These are phyloP conservation scores for Simplicillium aogashimaense DNA, from an alignment of 2,329 filamentous ascomycete genomes.

Conservation along the genomic window DNA sequence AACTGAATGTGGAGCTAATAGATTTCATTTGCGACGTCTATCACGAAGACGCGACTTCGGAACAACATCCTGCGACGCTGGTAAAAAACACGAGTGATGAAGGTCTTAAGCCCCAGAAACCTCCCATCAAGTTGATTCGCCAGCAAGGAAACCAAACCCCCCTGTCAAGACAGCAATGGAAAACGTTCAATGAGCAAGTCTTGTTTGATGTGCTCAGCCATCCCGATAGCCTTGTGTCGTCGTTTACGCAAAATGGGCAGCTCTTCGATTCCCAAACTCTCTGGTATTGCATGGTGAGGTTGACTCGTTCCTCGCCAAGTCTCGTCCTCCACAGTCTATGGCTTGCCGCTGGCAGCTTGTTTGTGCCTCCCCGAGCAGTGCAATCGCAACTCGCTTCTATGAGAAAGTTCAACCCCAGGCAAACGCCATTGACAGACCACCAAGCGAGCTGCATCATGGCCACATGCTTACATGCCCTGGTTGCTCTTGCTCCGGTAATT, in stretches of 20 bases:
- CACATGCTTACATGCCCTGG: conserved; percentile 52
- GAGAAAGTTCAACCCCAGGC: conserved; percentile 16
- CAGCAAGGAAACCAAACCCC: background rate
- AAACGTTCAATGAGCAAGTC: conserved; percentile 52
- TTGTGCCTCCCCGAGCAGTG: conserved; percentile 39
- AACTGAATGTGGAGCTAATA: conserved; percentile 43
- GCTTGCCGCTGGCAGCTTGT: conserved; percentile 49
- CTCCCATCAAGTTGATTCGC: conserved; percentile 4
- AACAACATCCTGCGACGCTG: conserved; percentile 33
- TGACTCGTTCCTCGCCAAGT: conserved; percentile 46
- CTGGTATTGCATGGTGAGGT: conserved; percentile 53
- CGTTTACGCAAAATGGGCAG: conserved; percentile 43
- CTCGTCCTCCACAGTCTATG: conserved; percentile 56
- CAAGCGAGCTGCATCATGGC: conserved; percentile 46
- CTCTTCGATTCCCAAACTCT: conserved; percentile 50
- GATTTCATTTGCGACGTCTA: conserved; percentile 52
- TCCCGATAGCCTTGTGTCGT: conserved; percentile 41
- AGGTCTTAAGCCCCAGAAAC: conserved; percentile 5
- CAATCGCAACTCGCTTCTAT: conserved; percentile 18
- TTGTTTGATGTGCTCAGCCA: conserved; percentile 54
- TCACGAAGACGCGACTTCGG: conserved; percentile 43
- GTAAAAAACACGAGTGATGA: conserved; percentile 13
- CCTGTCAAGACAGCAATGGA: conserved; percentile 36
- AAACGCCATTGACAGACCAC: conserved; percentile 23
- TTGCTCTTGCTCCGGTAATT: conserved; percentile 45